Evolutionary conservation across 306 rosid genomes (phyloP).

Genomic region (Sesbania bispinosa): DNA sequence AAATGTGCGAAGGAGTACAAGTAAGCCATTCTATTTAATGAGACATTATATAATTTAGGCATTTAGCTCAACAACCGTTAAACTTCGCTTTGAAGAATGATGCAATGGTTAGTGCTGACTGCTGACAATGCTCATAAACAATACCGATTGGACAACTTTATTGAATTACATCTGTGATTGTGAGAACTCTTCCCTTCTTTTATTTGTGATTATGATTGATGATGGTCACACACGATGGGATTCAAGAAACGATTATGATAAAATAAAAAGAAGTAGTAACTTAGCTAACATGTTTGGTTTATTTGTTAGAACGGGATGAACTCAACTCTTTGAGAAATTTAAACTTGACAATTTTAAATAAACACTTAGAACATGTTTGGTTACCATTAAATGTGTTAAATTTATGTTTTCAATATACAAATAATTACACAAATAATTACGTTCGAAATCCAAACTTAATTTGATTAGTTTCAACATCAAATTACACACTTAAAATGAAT

Average conservation of each 20-base stretch:
- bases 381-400: too few species aligned
- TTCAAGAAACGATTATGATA: not conserved
- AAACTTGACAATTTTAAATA: too few species aligned
- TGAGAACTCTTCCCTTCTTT: not conserved
- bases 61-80: slow-evolving; percentile 16
- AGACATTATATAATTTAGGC: not conserved
- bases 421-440: too few species aligned
- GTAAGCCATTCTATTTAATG: not conserved
- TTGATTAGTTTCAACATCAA: not conserved
- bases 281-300: too few species aligned
- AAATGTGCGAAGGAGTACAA: not conserved
- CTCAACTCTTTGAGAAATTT: too few species aligned
- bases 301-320: too few species aligned
- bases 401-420: too few species aligned
- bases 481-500: not conserved
- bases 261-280: too few species aligned
- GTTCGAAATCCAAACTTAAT: not conserved
- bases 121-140: not conserved
- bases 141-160: not conserved
- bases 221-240: not conserved
- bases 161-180: not conserved
- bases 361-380: too few species aligned
- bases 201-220: not conserved
- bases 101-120: not conserved
- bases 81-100: slow-evolving; percentile 15